A percentile compares a stretch with the other conserved stretches of the same genome.
Evolutionary conservation across 164 flowering plant species (phyloP).

Genomic region (Magnolia kwangsiensis): DNA sequence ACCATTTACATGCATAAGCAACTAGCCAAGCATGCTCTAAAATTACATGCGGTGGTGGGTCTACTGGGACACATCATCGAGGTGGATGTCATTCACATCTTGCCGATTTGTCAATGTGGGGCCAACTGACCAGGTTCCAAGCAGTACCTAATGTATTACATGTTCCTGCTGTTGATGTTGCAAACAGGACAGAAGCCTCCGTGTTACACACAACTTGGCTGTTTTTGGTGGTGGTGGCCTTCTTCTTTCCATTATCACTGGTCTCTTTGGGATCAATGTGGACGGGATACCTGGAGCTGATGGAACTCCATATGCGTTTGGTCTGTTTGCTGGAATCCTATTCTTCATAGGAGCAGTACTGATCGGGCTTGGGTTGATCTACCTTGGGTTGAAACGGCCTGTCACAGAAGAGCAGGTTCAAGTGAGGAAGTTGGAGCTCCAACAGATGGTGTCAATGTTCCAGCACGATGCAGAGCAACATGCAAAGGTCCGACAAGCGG

Average conservation of each 20-base stretch:
- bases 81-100: neutral
- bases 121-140: neutral
- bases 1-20: no score
- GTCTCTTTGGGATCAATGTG: constrained; percentile 91
- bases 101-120: neutral
- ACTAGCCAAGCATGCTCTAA: no score
- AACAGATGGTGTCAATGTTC: constrained; percentile 79
- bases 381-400: constrained; percentile 71
- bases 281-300: constrained; percentile 88
- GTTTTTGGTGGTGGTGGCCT: constrained; percentile 95
- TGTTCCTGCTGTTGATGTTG: neutral
- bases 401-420: constrained; percentile 59
- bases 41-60: no score
- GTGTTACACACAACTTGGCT: constrained; percentile 77
- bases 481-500: constrained; percentile 62
- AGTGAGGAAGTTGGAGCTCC: constrained; percentile 74
- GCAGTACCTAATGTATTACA: neutral
- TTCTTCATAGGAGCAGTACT: constrained; percentile 52
- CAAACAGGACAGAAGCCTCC: constrained; percentile 77
- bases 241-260: constrained; percentile 79
- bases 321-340: constrained; percentile 58
- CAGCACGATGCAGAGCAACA: constrained; percentile 95
- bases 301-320: constrained; percentile 82
- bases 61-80: neutral
- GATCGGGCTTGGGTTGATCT: constrained; percentile 56